phyloP scores from a whole-genome alignment of 2,329 filamentous ascomycete species.

The Catunica adiposa region DNA sequence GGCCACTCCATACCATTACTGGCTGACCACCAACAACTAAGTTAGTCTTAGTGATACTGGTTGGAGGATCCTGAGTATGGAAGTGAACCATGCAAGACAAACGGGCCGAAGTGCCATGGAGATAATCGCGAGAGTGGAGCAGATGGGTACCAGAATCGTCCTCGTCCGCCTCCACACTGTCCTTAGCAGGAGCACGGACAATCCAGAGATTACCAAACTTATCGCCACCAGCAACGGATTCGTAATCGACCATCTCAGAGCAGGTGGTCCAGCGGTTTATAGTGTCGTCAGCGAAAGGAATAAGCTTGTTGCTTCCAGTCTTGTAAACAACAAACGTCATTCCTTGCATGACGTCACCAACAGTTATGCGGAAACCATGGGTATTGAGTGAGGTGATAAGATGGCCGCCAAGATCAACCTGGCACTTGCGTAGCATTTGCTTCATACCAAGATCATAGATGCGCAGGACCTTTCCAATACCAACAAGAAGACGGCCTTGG shows the following conservation, averaged over 20 bases:
- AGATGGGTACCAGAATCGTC: constrained; percentile 77
- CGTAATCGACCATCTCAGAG: constrained; percentile 91
- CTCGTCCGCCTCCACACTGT: constrained; percentile 80
- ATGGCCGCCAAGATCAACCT: constrained; percentile 61
- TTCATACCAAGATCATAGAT: constrained; percentile 89
- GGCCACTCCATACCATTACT: constrained; percentile 78
- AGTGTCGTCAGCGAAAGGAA: constrained; percentile 84
- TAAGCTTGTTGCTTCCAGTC: constrained; percentile 73
- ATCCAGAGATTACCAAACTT: constrained; percentile 97
- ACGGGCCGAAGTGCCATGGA: constrained; percentile 76
- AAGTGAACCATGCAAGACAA: constrained; percentile 75
- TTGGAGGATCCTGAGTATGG: constrained; percentile 83
- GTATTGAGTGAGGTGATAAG: constrained; percentile 81
- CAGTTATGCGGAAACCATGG: constrained; percentile 78
- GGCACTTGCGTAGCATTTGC: constrained; percentile 80
- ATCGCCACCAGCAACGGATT: constrained; percentile 84
- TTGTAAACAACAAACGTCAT: constrained; percentile 91
- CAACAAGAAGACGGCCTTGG: constrained; percentile 77
- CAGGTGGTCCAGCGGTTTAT: constrained; percentile 82
- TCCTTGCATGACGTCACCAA: constrained; percentile 84
- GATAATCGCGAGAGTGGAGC: constrained; percentile 75
- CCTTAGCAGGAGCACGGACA: constrained; percentile 69
- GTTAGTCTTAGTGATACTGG: constrained; percentile 73
- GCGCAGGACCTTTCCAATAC: constrained; percentile 64
- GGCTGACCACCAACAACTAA: constrained; percentile 85